Base-by-base conservation (phyloP, 495 filamentous ascomycete species). In the Hypoxylon intermedium region DNA sequence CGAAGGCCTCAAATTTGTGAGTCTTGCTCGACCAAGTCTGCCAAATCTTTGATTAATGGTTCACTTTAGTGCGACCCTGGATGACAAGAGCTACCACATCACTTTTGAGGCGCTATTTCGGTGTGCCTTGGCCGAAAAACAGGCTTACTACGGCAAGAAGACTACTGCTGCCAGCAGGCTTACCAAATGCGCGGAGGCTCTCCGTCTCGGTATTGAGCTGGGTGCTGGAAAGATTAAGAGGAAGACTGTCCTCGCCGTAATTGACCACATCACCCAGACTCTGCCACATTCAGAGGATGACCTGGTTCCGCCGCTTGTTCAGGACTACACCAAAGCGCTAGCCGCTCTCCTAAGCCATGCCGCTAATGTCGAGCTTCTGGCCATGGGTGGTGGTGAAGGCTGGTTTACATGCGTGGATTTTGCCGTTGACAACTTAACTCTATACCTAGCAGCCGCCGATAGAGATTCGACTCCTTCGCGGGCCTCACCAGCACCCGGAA, bases 61-160 rank as follows among this genome's bases (percentile, higher is more conserved):
- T n/a, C 20, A 3, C 24, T 26, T 28, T 30, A 69, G 58, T 28
- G 67, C 67, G 19, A 61, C 57, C 2, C 66, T 79, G 19, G 85
- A 82, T 43, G 92, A 96, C 68, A 89, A 89, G 62, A 83, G 82
- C 13, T 96, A 88, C 65, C 89, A 95, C 65, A 82, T 82, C 42
- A 85, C 97, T 21, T 92, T 88, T 58, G 92, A 97, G 66, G 83
- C 84, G 0, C 74, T 98, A 12, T 97, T 97, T 67, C 77, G 80
- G 31, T 86, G 84, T 58, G 75, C 85, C 6, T 77, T 86, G 15
- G 67, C 76, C 9, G 92, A 97, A 54, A 89, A 87, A 67, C 77
- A 86, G 20, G 57, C 75, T 18, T 90, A 85, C 64, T 80, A 85
- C 45, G 65, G 65, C 31, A 77, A 78, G 52, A 80, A 83, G 30